Percentiles rank a stretch among this genome's conserved stretches.
Evolutionary conservation across 1,284 basidiomycete genomes (phyloP).

Genomic region (Ganoderma sinense): DNA sequence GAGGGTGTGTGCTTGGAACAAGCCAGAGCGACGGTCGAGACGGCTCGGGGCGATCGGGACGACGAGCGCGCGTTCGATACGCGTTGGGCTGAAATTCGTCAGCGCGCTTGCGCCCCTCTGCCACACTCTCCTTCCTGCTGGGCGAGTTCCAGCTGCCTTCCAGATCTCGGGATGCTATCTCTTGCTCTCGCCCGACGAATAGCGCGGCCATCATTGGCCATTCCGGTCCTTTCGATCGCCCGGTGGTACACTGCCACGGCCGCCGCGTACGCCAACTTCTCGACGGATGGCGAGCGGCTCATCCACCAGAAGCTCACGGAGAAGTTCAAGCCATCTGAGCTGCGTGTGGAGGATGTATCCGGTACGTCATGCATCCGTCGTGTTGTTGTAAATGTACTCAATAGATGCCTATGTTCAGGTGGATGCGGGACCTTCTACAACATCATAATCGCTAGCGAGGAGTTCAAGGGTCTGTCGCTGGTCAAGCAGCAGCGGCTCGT

Average conservation of each 20-base stretch:
- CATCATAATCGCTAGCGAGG: constrained; percentile 85
- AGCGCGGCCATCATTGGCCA: constrained; percentile 28
- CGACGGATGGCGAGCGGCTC: constrained; percentile 66
- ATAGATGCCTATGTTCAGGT: constrained; percentile 55
- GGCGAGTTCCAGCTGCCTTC: constrained; percentile 24
- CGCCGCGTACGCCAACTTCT: constrained; percentile 31
- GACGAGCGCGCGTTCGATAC: constrained; percentile 1
- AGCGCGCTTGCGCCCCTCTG: constrained; percentile 5
- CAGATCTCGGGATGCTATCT: constrained; percentile 37
- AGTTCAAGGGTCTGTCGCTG: constrained; percentile 87
- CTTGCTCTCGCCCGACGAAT: constrained; percentile 37
- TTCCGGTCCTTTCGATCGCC: constrained; percentile 13
- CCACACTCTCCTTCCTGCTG: constrained; percentile 13
- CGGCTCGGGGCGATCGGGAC: constrained; percentile 14
- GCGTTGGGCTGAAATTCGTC: constrained; percentile 7
- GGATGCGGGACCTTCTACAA: constrained; percentile 98
- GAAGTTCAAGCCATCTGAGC: constrained; percentile 76
- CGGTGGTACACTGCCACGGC: constrained; percentile 19
- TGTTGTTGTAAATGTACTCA: not conserved
- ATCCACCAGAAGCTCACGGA: constrained; percentile 80
- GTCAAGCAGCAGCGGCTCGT: constrained; percentile 97
- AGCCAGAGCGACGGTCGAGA: constrained; percentile 12
- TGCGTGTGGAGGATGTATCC: constrained; percentile 90
- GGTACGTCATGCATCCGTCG: constrained; percentile 52
- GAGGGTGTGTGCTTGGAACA: not conserved